Evolutionary conservation across 345 rosid genomes (phyloP), one percentile per base, ranked within the genome.

Genomic region (Rhodamnia argentea): DNA sequence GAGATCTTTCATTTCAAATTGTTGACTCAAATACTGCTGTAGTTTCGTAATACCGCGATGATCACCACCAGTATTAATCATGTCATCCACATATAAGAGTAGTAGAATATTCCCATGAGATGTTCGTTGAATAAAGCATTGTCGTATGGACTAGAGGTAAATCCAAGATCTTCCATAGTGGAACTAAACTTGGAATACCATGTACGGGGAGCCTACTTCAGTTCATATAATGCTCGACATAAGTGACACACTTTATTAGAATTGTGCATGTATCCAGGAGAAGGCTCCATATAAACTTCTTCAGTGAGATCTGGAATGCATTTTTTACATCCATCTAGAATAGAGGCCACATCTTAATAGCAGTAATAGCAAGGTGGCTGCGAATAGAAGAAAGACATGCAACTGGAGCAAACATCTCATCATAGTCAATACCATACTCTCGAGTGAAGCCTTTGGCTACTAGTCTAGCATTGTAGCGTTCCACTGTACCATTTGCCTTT

Each of bases 281-380:
- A 5, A 56, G 59, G 5, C 10, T 56, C n/a, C 26, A 23, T 56
- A 23, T 56, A 56, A 3, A 23, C 5, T 4, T 22, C 12, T 2
- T 22, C 4, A 22, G 5, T 22, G 10, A 23, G 11, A 56, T 56
- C 0, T 0, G 2, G 24, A 56, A 22, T 22, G 4, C 1, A 56
- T 4, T 23, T 23, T 56, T 8, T 1, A 22, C 24, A 56, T 56
- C n/a, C n/a, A 56, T 56, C 4, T 9, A 12, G 13, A 23, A 56
- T 4, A 56, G 2, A 23, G 12, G n/a, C 59, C 59, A 23, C 23
- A 2, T 0, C 13, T 56, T 56, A 22, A 9, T 23, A 56, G 24
- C 7, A 8, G 59, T 2, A 4, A 23, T 10, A 1, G 5, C n/a
- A 9, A 56, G 59, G 24, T 9, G 59, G 24, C 59, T 56, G 4